These are phyloP conservation scores for Aspergillus novoparasiticus DNA, from an alignment of 2,329 filamentous ascomycete genomes.

Conservation along the genomic window DNA sequence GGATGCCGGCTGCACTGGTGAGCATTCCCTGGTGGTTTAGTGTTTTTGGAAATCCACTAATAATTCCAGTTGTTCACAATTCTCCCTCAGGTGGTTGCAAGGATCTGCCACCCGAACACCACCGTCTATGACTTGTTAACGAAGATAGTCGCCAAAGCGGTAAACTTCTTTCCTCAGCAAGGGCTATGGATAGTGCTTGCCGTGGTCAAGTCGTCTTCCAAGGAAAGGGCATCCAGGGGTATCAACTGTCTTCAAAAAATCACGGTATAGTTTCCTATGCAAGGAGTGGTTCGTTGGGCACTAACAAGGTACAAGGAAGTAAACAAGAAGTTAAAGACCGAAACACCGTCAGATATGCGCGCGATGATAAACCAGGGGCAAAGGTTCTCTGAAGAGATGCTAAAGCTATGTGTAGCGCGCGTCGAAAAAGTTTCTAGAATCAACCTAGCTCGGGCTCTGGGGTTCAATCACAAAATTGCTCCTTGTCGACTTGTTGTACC, in stretches of 20 bases:
- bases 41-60: constrained; percentile 18
- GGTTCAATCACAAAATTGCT: constrained; percentile 80
- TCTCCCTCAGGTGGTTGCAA: constrained; percentile 90
- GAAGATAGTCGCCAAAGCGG: constrained; percentile 82
- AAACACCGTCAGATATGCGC: constrained; percentile 62
- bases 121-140: constrained; percentile 77
- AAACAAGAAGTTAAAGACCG: constrained; percentile 52
- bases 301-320: constrained; percentile 44
- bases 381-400: constrained; percentile 77
- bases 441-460: constrained; percentile 74
- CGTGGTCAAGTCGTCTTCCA: constrained; percentile 77
- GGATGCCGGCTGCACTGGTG: constrained; percentile 51
- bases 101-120: constrained; percentile 82
- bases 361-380: constrained; percentile 76
- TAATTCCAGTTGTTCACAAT: constrained; percentile 56
- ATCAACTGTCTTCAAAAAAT: constrained; percentile 45
- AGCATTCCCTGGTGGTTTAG: constrained; percentile 10
- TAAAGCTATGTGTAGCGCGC: constrained; percentile 78
- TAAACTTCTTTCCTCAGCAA: constrained; percentile 83
- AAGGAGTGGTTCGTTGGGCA: background rate
- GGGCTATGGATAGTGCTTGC: constrained; percentile 89
- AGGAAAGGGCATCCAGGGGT: constrained; percentile 65
- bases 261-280: constrained; percentile 29
- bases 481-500: constrained; percentile 88
- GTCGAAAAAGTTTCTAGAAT: constrained; percentile 72